Conservation (phyloP, 371 early-diverging fungal genomes). For the Mucor sp. region DNA sequence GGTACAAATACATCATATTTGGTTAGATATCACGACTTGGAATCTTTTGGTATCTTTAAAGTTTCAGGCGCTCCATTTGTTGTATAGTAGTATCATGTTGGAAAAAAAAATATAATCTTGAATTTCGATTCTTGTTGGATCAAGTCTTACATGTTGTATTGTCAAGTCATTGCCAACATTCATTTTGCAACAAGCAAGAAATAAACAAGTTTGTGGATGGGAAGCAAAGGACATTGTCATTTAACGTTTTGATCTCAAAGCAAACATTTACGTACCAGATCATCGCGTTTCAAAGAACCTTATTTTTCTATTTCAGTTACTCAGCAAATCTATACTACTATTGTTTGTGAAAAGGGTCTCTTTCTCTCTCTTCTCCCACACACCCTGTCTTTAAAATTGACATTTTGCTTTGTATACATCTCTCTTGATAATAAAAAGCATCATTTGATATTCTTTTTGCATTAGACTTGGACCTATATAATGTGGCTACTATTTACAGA, state of each 20-base stretch:
- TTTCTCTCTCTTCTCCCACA: too few relatives aligned
- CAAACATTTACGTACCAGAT: too few relatives aligned
- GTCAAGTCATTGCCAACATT: background rate
- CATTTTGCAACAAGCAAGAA: too few relatives aligned
- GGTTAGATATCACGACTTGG: constrained; percentile 10
- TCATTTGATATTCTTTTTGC: too few relatives aligned
- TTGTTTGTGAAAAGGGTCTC: background rate
- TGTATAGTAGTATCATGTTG: too few relatives aligned
- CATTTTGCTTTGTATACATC: background rate
- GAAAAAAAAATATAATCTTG: background rate
- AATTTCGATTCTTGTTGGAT: background rate
- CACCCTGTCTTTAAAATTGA: background rate
- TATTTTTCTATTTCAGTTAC: background rate
- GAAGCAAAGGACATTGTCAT: too few relatives aligned
- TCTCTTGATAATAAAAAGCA: background rate
- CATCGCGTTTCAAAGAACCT: background rate
- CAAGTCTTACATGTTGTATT: background rate
- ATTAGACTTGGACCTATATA: background rate
- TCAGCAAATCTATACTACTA: background rate
- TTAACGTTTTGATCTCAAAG: background rate
- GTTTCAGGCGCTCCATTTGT: background rate
- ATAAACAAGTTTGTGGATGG: too few relatives aligned
- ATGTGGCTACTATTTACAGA: background rate
- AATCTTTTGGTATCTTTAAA: background rate
- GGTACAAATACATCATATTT: constrained; percentile 4